Percentiles rank a stretch among this genome's conserved stretches.
Evolutionary conservation across 2,329 filamentous ascomycete genomes (phyloP).

Genomic region (Davidsoniella neocaledoniae): DNA sequence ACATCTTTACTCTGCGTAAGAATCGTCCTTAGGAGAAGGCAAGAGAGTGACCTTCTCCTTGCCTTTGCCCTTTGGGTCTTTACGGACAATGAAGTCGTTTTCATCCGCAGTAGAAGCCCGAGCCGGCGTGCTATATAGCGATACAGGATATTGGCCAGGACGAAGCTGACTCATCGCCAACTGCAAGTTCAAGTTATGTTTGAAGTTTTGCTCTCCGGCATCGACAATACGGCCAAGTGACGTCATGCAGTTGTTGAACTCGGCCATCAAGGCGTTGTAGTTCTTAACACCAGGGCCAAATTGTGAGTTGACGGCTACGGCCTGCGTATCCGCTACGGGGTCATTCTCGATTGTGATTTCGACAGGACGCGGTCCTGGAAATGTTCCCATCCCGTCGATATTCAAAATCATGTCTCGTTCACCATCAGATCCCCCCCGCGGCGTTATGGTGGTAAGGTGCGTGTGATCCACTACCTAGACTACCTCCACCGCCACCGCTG

Average conservation of each 20-base stretch:
- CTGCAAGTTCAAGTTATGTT: constrained; percentile 14
- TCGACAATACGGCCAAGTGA: constrained; percentile 36
- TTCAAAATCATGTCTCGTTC: constrained; percentile 7
- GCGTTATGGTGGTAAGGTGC: constrained; percentile 1
- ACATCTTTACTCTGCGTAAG: too few relatives aligned
- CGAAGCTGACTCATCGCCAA: too few relatives aligned
- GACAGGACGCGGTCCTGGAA: background rate
- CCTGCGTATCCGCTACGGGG: constrained; percentile 1
- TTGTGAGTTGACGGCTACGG: background rate
- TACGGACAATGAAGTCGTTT: background rate
- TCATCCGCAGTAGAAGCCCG: too few relatives aligned
- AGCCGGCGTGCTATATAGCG: too few relatives aligned
- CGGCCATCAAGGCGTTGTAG: constrained; percentile 33
- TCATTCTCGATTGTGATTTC: background rate
- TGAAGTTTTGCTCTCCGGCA: constrained; percentile 30
- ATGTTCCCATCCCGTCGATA: constrained; percentile 5
- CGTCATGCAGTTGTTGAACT: constrained; percentile 41
- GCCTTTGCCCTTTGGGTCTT: background rate
- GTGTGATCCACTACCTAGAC: constrained; percentile 13
- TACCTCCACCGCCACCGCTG: constrained; percentile 33
- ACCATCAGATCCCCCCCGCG: background rate
- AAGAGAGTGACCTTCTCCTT: background rate
- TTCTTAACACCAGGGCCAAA: constrained; percentile 21
- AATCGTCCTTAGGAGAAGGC: too few relatives aligned
- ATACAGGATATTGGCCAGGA: too few relatives aligned